Percentiles rank a stretch among this genome's conserved stretches.
phyloP scores from a whole-genome alignment of 1,139 yeast genomes.

The Blastobotrys indianensis region DNA sequence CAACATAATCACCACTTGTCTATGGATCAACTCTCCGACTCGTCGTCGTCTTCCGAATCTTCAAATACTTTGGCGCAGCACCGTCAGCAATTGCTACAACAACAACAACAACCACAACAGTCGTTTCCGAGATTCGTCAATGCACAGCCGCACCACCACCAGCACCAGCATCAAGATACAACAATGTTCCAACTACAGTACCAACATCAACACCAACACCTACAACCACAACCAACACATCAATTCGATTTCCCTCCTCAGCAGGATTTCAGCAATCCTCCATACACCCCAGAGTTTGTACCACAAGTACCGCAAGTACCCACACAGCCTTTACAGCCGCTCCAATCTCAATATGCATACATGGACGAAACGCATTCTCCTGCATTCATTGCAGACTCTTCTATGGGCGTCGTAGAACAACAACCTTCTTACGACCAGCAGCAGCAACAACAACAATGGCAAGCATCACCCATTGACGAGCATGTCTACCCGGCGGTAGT shows the following conservation, averaged over 20 bases:
- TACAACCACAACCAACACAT: constrained; percentile 4
- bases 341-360: constrained; percentile 2
- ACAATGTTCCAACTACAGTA: neutral
- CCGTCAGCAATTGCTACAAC: too few relatives aligned
- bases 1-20: too few relatives aligned
- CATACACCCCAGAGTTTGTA: neutral
- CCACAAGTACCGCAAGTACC: neutral
- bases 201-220: neutral
- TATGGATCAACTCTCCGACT: too few relatives aligned
- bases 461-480: constrained; percentile 2
- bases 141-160: too few relatives aligned
- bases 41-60: too few relatives aligned
- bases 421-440: neutral
- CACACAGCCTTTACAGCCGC: constrained; percentile 3
- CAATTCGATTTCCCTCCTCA: constrained; percentile 6
- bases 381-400: neutral
- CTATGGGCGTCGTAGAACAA: neutral
- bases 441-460: too few relatives aligned
- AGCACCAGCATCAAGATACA: neutral
- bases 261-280: constrained; percentile 7
- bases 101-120: too few relatives aligned
- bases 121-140: too few relatives aligned
- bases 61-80: too few relatives aligned
- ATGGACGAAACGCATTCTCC: constrained; percentile 1
- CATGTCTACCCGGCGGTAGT: neutral